These are phyloP conservation scores for Corylus avellana DNA, from an alignment of 306 rosid species.

Conservation along the genomic window DNA sequence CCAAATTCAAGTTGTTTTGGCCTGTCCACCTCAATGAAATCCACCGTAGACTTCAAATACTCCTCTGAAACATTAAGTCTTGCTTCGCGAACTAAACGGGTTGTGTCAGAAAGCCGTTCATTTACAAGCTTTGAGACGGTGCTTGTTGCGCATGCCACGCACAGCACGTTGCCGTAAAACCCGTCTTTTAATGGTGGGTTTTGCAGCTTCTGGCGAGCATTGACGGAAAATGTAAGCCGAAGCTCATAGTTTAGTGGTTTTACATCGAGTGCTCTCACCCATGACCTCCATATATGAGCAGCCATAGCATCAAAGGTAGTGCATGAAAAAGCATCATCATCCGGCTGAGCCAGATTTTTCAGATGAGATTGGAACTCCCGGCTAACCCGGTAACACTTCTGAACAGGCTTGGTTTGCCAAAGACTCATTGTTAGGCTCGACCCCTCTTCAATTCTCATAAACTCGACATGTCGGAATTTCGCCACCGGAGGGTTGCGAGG, in stretches of 20 bases:
- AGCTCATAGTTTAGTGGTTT: constrained; percentile 64
- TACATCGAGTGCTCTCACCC: constrained; percentile 86
- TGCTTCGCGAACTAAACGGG: constrained; percentile 60
- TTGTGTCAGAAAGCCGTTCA: constrained; percentile 46
- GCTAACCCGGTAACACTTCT: constrained; percentile 71
- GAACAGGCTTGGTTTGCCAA: constrained; percentile 68
- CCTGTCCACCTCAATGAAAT: constrained; percentile 61
- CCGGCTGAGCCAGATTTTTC: constrained; percentile 51
- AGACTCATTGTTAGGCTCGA: constrained; percentile 61
- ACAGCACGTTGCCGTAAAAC: constrained; percentile 81
- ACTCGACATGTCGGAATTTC: constrained; percentile 72
- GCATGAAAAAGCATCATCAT: constrained; percentile 44
- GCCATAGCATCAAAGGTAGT: constrained; percentile 87
- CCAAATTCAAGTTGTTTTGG: constrained; percentile 83
- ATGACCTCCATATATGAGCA: constrained; percentile 87
- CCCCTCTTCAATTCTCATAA: constrained; percentile 78
- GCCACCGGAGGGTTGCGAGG: constrained; percentile 67
- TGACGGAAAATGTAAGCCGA: constrained; percentile 78
- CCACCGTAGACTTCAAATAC: constrained; percentile 78
- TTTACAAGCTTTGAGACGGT: constrained; percentile 55
- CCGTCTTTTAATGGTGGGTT: constrained; percentile 67
- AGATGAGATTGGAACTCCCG: constrained; percentile 59
- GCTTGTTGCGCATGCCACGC: constrained; percentile 69
- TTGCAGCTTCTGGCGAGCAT: constrained; percentile 58
- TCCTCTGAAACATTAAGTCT: constrained; percentile 65